phyloP scores from a whole-genome alignment of 176 grass and related monocot species.

The Guadua angustifolia region DNA sequence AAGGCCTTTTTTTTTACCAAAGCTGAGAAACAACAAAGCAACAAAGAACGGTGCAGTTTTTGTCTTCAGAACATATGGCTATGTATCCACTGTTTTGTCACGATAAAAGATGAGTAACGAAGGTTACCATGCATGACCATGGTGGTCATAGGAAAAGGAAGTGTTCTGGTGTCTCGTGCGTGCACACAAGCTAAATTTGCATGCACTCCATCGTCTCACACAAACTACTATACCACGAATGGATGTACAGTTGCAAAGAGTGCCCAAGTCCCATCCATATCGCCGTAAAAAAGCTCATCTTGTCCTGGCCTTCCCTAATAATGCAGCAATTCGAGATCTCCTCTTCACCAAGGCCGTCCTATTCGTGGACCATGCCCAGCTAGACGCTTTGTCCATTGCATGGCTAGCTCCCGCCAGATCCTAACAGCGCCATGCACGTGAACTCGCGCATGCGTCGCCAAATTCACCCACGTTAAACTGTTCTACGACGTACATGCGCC shows the following conservation, averaged over 20 bases:
- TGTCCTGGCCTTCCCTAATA: slow-evolving; percentile 14
- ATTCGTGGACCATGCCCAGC: slow-evolving; percentile 40
- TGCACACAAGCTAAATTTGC: background rate
- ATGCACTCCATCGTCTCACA: too few species aligned
- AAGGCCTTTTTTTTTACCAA: too few species aligned
- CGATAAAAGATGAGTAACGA: too few species aligned
- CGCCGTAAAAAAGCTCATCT: background rate
- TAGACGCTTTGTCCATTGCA: background rate
- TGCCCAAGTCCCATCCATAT: background rate
- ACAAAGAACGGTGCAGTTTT: too few species aligned
- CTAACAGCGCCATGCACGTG: slow-evolving; percentile 12
- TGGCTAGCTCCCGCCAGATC: too few species aligned
- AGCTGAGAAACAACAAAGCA: too few species aligned
- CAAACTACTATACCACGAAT: background rate
- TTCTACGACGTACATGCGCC: background rate
- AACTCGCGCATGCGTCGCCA: slow-evolving; percentile 34
- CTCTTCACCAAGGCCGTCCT: slow-evolving; percentile 26
- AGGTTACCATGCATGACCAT: too few species aligned
- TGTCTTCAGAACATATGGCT: too few species aligned
- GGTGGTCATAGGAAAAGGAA: too few species aligned
- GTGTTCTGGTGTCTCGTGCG: too few species aligned
- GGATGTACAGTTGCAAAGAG: background rate
- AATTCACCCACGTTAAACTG: slow-evolving; percentile 24
- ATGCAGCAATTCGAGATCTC: slow-evolving; percentile 16
- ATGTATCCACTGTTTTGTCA: too few species aligned